Conservation (phyloP, 2,329 filamentous ascomycete genomes). For the Fusarium lateritium region DNA sequence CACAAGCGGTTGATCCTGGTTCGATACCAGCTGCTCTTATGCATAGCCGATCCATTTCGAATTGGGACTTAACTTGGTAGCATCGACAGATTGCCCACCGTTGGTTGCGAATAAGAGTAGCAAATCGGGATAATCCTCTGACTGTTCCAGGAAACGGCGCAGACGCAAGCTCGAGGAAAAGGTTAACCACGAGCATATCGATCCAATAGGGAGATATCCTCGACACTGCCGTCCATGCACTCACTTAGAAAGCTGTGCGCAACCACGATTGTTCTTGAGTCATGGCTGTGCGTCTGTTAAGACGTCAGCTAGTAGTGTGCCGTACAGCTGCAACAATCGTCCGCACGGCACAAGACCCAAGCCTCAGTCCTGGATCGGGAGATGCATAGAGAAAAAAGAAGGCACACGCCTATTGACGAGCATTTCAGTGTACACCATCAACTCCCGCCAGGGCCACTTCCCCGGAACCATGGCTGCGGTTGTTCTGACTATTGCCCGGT, state of each 20-base stretch:
- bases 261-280: conserved; percentile 39
- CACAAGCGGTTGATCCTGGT: conserved; percentile 35
- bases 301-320: conserved; percentile 43
- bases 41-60: conserved; percentile 36
- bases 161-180: conserved; percentile 40
- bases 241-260: conserved; percentile 32
- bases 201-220: conserved; percentile 46
- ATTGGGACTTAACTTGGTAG: conserved; percentile 20
- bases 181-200: conserved; percentile 29
- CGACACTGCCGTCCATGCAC: conserved; percentile 38
- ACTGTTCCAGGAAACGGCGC: conserved; percentile 36
- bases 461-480: conserved; percentile 39
- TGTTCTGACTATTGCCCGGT: conserved; percentile 18
- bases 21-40: conserved; percentile 33
- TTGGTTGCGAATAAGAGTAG: conserved; percentile 30
- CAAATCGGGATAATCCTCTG: conserved; percentile 39
- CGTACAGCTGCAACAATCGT: conserved; percentile 5
- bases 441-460: conserved; percentile 44
- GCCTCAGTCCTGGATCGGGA: conserved; percentile 37
- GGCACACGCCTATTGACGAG: conserved; percentile 10
- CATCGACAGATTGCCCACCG: conserved; percentile 16
- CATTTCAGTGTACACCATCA: conserved; percentile 41
- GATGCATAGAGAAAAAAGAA: conserved; percentile 20
- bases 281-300: conserved; percentile 43
- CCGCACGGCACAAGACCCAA: conserved; percentile 39